These are phyloP conservation scores for Sisymbrium altissimum DNA, from an alignment of 345 rosid genomes.

Conservation along the genomic window DNA sequence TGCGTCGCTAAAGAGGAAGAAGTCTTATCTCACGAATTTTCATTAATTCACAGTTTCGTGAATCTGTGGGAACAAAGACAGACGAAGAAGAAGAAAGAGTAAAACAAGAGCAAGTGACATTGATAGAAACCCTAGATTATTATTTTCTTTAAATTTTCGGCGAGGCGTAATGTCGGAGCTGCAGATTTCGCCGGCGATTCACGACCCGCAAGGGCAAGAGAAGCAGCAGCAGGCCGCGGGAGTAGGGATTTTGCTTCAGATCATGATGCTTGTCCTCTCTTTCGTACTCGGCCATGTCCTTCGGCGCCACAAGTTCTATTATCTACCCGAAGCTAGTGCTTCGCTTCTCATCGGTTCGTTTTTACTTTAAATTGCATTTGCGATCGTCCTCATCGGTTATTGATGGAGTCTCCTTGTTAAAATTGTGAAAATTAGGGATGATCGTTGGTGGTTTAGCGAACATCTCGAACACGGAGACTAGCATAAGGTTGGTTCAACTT, in stretches of 20 bases:
- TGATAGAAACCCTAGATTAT: conserved; percentile 24
- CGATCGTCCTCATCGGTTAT: not conserved
- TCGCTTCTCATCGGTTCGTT: conserved; percentile 84
- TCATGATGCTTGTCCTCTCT: conserved; percentile 99
- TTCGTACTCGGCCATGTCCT: conserved; percentile 97
- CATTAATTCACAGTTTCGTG: conserved; percentile 20
- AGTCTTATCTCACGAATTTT: conserved; percentile 13
- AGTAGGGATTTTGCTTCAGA: conserved; percentile 96
- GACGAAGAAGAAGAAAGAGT: conserved; percentile 6
- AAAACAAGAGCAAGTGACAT: not conserved
- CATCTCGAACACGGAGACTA: conserved; percentile 82
- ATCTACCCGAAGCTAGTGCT: conserved; percentile 97
- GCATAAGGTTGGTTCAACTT: conserved; percentile 55
- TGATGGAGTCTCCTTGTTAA: not conserved
- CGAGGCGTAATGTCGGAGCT: conserved; percentile 34
- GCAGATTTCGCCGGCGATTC: conserved; percentile 50
- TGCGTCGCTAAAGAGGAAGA: not conserved
- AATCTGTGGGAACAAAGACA: conserved; percentile 4
- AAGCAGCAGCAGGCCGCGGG: conserved; percentile 98
- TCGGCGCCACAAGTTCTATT: conserved; percentile 93
- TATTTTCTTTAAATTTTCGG: not conserved
- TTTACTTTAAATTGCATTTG: conserved; percentile 1
- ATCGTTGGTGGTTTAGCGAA: conserved; percentile 93
- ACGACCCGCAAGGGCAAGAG: conserved; percentile 45
- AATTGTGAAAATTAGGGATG: conserved; percentile 45